Evolutionary conservation across 371 early-diverging fungal species (phyloP).

Genomic region (Mortierella sp.): DNA sequence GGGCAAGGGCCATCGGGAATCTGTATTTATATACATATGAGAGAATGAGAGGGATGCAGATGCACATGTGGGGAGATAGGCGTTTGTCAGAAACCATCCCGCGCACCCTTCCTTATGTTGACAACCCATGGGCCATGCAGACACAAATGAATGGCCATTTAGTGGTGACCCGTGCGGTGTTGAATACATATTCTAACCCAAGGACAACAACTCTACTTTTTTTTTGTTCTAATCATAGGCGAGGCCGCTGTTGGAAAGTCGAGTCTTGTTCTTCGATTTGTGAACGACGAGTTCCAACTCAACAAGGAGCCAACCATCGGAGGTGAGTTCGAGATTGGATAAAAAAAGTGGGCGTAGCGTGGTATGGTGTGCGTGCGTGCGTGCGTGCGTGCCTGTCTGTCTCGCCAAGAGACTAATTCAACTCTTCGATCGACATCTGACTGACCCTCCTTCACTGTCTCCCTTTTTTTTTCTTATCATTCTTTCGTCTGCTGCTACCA

Average conservation of each 20-base stretch:
- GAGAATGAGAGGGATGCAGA: background rate
- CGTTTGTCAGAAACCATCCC: background rate
- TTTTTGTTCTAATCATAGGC: slow-evolving; percentile 63
- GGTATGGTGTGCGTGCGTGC: background rate
- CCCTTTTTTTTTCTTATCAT: background rate
- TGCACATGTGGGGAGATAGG: slow-evolving; percentile 3
- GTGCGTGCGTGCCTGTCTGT: background rate
- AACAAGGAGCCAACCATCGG: slow-evolving; percentile 98
- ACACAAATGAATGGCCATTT: background rate
- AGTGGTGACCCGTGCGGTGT: slow-evolving; percentile 1
- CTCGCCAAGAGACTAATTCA: background rate
- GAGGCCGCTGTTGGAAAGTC: slow-evolving; percentile 93
- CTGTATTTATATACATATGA: slow-evolving; percentile 11
- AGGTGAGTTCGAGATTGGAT: slow-evolving; percentile 62
- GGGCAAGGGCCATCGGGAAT: slow-evolving; percentile 29
- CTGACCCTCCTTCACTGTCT: background rate
- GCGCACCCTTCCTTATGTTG: background rate
- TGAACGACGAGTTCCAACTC: slow-evolving; percentile 94
- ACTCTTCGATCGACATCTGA: slow-evolving; percentile 11
- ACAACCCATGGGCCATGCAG: background rate
- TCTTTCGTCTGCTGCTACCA: background rate
- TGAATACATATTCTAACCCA: background rate
- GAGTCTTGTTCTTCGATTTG: slow-evolving; percentile 88
- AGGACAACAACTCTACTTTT: background rate
- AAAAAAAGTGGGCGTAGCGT: background rate